Base-by-base conservation (phyloP, 257 asterid genomes). In the Avicennia marina region DNA sequence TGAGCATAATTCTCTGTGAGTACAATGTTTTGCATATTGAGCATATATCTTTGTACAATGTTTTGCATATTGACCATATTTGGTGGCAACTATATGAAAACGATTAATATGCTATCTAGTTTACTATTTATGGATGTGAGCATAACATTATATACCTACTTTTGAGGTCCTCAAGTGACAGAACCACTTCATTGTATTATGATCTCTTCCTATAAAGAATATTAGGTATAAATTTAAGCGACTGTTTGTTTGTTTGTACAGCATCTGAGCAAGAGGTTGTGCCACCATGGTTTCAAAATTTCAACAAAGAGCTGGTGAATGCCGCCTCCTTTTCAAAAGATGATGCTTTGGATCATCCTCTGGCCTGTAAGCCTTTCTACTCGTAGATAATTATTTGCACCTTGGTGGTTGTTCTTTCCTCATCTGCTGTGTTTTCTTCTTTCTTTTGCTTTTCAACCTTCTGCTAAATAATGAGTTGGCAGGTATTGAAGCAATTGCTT, bases 301-400 rank as follows among this genome's bases (percentile, higher is more conserved):
- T 89, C 65, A 93, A 89, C 78, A 74, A 81, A 71, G 97, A 93
- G 89, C 87, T 89, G 45, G 74, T 83, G 38, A 84, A 68, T 18
- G 67, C 83, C 2, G 97, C 71, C 64, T 79, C 99, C 51, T 93
- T 93, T 75, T 79, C 99, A 19, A 96, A 89, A 70, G 96, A 93
- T 66, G 99, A 93, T 77, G 78, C 96, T 66, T 89, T 93, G 77
- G 97, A 93, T 63, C 97, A 89, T 82, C 99, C 99, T 13, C 97
- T 93, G 73, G 93, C 99, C 43, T 93, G 99, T 93, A 83, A 73
- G 94, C 25, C 22, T 48, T 36, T 51, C 12, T 50, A 18, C 27
- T 40, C 43, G n/a, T n/a, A n/a, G n/a, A n/a, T n/a, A n/a, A n/a
- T 38, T 53, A 20, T 48, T 57, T 61, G 26, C 47, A 62, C 59